phyloP scores from a whole-genome alignment of 2,329 filamentous ascomycete species.

The Trichothecium roseum region DNA sequence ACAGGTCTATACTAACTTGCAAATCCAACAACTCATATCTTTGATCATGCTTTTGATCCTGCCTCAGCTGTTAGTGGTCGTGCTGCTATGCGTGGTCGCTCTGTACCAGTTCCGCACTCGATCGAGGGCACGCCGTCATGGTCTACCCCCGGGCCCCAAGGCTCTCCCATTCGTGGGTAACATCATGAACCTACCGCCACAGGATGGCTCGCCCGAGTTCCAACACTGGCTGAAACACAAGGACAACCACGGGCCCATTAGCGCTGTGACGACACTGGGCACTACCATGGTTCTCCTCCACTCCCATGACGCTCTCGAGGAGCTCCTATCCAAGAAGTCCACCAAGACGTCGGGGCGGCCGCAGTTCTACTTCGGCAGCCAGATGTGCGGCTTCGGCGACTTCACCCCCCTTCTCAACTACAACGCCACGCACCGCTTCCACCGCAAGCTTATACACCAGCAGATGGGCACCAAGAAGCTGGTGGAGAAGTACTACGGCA shows the following conservation, averaged over 20 bases:
- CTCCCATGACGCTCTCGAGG: conserved; percentile 20
- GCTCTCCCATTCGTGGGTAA: conserved; percentile 34
- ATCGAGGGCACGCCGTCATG: background rate
- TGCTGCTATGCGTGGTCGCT: too few species aligned
- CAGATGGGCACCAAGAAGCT: conserved; percentile 1
- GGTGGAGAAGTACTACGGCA: background rate
- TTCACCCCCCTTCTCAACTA: too few species aligned
- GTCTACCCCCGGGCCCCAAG: conserved; percentile 15
- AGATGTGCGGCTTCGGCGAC: conserved; percentile 16
- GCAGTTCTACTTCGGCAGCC: conserved; percentile 5
- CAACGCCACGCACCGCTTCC: too few species aligned
- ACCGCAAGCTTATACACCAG: conserved; percentile 3
- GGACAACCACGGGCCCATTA: conserved; percentile 18
- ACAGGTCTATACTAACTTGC: too few species aligned
- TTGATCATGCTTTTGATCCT: too few species aligned
- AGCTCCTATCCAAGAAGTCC: conserved; percentile 20
- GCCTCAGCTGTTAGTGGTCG: background rate
- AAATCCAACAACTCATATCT: too few species aligned
- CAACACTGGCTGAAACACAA: conserved; percentile 23
- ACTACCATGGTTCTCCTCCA: conserved; percentile 28
- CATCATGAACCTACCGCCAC: conserved; percentile 31
- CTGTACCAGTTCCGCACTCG: too few species aligned
- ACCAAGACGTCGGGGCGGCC: conserved; percentile 10
- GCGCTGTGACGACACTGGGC: conserved; percentile 12
- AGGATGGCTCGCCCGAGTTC: too few species aligned